A percentile compares a stretch with the other conserved stretches of the same genome.
These are phyloP conservation scores for Hamamelis virginiana DNA, from an alignment of 164 flowering plant genomes.

Conservation along the genomic window DNA sequence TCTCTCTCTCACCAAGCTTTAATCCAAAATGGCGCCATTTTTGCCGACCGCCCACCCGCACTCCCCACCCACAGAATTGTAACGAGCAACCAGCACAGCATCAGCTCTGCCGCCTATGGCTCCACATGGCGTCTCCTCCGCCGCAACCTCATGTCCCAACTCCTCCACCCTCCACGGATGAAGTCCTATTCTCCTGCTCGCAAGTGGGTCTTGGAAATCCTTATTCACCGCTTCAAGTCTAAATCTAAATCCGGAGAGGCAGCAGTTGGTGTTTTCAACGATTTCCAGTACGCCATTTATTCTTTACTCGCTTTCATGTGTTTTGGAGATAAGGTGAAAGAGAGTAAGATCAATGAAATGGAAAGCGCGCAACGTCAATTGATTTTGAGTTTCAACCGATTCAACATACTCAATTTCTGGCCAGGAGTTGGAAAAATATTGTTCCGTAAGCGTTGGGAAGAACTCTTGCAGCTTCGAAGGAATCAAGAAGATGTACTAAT, in stretches of 20 bases:
- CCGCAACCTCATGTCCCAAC: constrained; percentile 36
- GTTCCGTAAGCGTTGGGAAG: constrained; percentile 25
- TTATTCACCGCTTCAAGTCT: too few relatives aligned
- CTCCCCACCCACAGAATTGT: constrained; percentile 7
- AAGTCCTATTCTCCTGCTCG: constrained; percentile 27
- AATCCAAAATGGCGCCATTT: too few relatives aligned
- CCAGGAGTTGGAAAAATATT: constrained; percentile 30
- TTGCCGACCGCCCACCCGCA: too few relatives aligned
- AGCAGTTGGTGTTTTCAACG: too few relatives aligned
- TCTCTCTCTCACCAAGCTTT: constrained; percentile 39
- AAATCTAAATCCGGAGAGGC: too few relatives aligned
- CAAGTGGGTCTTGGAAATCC: constrained; percentile 27
- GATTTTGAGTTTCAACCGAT: constrained; percentile 6
- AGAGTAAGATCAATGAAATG: constrained; percentile 24
- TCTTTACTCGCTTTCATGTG: constrained; percentile 40
- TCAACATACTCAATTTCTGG: constrained; percentile 20
- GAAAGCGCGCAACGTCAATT: constrained; percentile 11
- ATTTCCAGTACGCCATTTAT: constrained; percentile 33
- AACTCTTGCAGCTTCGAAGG: constrained; percentile 14
- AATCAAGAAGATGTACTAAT: constrained; percentile 21
- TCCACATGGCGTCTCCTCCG: constrained; percentile 48
- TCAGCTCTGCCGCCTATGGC: too few relatives aligned
- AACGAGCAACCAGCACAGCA: constrained; percentile 27
- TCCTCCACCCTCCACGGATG: constrained; percentile 37
- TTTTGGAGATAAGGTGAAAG: constrained; percentile 43